Base-by-base conservation (phyloP, 2,329 filamentous ascomycete species). In the Scedosporium dehoogii region DNA sequence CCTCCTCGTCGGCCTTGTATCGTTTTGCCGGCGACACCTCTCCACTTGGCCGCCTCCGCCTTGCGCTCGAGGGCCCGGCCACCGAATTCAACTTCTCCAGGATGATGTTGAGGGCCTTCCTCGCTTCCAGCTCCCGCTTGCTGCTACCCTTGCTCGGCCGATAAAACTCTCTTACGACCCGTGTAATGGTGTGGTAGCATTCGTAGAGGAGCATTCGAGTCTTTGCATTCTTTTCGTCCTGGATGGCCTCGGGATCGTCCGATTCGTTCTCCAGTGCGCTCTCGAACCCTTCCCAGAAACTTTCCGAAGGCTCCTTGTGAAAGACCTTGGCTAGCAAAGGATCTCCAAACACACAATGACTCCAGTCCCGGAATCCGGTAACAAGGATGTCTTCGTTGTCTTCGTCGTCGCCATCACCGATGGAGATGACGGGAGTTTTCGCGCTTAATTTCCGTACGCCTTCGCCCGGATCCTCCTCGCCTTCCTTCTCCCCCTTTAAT, bases 331-430 rank as follows among this genome's bases (percentile, higher is more conserved):
- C 76, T 59, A 87, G 73, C 2, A 86, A 69, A 0, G 84, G 83
- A 64, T 87, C 85, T 10, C 84, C 84, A 65, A 87, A 86, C 10
- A 85, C 66, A 53, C 80, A 80, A 63, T 79, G 80, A 64, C 80
- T 80, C 84, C 84, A 87, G 71, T 84, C 81, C 38, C 76, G 75
- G n/a, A 86, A 69, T 0, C 83, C 83, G 0, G 76, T 80, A 14
- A 85, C 69, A 23, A 68, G 68, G 14, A 79, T 70, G 33, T 48
- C 57, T n/a, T 58, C 63, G 27, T 60, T 48, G 6, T 61, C 64
- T 16, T 62, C 62, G 6, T 57, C 65, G 21, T 60, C 53, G 6
- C 61, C 64, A n/a, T 62, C 62, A 7, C 62, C 51, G 23, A 10
- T 6, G 14, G 51, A 25, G 18, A 23, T 27, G 18, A 10, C 21